phyloP scores from a whole-genome alignment of 495 filamentous ascomycete genomes.

The Penicillium fimorum region DNA sequence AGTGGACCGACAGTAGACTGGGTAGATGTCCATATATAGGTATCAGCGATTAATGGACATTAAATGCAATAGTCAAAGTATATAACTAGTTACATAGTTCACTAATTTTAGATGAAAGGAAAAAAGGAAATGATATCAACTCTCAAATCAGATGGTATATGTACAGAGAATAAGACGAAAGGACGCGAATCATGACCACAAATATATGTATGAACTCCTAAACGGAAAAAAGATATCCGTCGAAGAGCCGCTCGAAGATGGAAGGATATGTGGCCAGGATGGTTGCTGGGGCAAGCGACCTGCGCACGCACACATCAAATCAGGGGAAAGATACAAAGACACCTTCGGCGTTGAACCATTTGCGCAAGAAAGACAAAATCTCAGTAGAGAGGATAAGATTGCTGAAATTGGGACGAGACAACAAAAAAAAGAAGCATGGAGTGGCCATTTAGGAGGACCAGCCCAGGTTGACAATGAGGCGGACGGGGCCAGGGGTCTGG shows the following conservation, averaged over 20 bases:
- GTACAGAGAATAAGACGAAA: conserved; percentile 30
- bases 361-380: conserved; percentile 20
- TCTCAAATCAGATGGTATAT: conserved; percentile 27
- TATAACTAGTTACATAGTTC: not conserved
- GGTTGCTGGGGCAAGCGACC: conserved; percentile 3
- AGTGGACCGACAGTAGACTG: not conserved
- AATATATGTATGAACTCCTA: conserved; percentile 22
- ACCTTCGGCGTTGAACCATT: conserved; percentile 18
- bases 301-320: conserved; percentile 12
- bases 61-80: not conserved
- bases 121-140: conserved; percentile 28
- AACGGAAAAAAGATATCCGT: conserved; percentile 8
- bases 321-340: conserved; percentile 2
- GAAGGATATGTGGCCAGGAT: conserved; percentile 13
- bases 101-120: not conserved
- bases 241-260: conserved; percentile 10
- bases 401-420: conserved; percentile 4
- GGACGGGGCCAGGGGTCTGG: conserved; percentile 24
- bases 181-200: conserved; percentile 20
- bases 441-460: conserved; percentile 25
- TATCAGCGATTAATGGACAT: not conserved
- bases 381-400: conserved; percentile 10
- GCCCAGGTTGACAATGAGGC: conserved; percentile 39
- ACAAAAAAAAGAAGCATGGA: not conserved
- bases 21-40: not conserved